These are phyloP conservation scores for Corylus avellana DNA, from an alignment of 306 rosid species.

Conservation along the genomic window DNA sequence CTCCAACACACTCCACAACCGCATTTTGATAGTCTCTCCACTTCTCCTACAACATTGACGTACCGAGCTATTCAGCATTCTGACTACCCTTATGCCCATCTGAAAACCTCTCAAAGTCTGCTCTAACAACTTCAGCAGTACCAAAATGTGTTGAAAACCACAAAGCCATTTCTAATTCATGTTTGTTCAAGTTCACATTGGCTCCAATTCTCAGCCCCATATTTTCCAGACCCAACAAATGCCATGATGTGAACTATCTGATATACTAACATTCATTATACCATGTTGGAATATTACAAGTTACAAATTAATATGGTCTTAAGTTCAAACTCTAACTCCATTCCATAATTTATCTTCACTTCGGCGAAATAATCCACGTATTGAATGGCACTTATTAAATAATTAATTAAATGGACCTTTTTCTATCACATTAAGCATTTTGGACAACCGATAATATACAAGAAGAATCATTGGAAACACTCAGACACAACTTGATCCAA, in stretches of 20 bases:
- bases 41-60: neutral
- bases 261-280: neutral
- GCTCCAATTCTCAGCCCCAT: neutral
- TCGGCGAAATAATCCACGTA: too few relatives aligned
- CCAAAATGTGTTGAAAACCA: neutral
- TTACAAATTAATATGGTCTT: too few relatives aligned
- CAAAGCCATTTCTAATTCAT: neutral
- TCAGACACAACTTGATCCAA: neutral
- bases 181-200: neutral
- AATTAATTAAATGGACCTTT: too few relatives aligned
- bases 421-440: too few relatives aligned
- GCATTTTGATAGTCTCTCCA: neutral
- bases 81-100: neutral
- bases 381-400: too few relatives aligned
- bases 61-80: neutral
- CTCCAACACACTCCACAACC: neutral
- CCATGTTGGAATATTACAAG: neutral
- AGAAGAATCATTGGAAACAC: neutral
- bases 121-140: neutral
- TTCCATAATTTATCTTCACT: too few relatives aligned
- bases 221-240: neutral
- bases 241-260: neutral
- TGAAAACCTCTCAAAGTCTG: conserved; percentile 1
- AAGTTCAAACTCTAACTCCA: too few relatives aligned
- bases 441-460: too few relatives aligned